These are phyloP conservation scores for Saccharomyces hybrid DNA, from an alignment of 1,139 yeast species.

Conservation along the genomic window DNA sequence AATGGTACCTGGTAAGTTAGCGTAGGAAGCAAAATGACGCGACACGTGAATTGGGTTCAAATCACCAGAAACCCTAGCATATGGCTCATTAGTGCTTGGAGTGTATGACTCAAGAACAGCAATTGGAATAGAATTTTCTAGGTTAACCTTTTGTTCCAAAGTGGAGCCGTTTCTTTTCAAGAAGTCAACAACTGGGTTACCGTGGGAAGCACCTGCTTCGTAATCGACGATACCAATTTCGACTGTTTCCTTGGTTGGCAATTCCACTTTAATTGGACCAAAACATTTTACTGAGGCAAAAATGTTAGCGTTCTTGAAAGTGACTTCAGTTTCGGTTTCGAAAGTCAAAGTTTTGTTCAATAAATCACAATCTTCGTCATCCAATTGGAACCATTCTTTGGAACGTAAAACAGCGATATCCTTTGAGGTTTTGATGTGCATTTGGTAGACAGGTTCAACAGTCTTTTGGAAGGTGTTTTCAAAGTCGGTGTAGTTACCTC, in stretches of 20 bases:
- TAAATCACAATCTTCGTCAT: constrained; percentile 59
- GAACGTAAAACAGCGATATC: constrained; percentile 91
- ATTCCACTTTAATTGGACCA: constrained; percentile 81
- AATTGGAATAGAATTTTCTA: constrained; percentile 87
- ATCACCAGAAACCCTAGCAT: constrained; percentile 96
- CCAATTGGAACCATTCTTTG: constrained; percentile 94
- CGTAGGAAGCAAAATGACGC: constrained; percentile 88
- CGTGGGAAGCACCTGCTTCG: constrained; percentile 88
- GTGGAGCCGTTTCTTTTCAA: constrained; percentile 86
- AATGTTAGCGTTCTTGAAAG: constrained; percentile 68
- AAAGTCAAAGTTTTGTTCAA: constrained; percentile 77
- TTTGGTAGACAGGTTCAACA: constrained; percentile 80
- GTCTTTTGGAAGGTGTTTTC: constrained; percentile 89
- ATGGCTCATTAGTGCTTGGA: constrained; percentile 83
- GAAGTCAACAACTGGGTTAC: constrained; percentile 96
- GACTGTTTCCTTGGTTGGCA: constrained; percentile 86
- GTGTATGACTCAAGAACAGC: constrained; percentile 45
- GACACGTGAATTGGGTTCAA: constrained; percentile 97
- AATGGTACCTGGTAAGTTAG: constrained; percentile 91
- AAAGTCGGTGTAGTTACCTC: constrained; percentile 84
- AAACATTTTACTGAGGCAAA: constrained; percentile 75
- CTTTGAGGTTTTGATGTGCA: constrained; percentile 64
- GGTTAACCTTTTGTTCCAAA: constrained; percentile 85
- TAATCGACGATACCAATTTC: constrained; percentile 84
- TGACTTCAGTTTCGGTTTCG: constrained; percentile 80